These are phyloP conservation scores for Claviceps africana DNA, from an alignment of 2,329 filamentous ascomycete species.

Conservation along the genomic window DNA sequence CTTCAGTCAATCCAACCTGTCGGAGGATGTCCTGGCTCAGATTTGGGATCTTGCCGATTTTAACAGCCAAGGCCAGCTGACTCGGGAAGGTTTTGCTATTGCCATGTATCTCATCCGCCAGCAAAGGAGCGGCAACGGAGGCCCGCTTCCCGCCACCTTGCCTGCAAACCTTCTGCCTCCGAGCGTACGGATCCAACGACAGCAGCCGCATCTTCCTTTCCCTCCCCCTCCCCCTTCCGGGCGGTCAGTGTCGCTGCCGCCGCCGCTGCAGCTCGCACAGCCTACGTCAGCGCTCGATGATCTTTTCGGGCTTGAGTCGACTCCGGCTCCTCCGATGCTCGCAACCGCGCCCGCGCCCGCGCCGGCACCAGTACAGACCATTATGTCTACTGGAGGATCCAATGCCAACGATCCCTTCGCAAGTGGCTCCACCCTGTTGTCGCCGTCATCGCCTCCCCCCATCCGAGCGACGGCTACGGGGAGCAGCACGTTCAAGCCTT, in stretches of 20 bases:
- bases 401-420: conserved; percentile 49
- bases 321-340: conserved; percentile 23
- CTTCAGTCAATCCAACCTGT: conserved; percentile 79
- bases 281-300: conserved; percentile 83
- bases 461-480: conserved; percentile 32
- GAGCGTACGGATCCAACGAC: conserved; percentile 53
- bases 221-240: conserved; percentile 27
- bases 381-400: conserved; percentile 64
- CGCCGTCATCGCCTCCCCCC: conserved; percentile 42
- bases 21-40: conserved; percentile 78
- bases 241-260: conserved; percentile 30
- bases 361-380: conserved; percentile 44
- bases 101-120: conserved; percentile 95
- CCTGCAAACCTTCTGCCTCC: conserved; percentile 76
- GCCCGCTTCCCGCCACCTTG: conserved; percentile 57
- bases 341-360: conserved; percentile 26
- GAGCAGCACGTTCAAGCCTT: conserved; percentile 64
- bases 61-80: conserved; percentile 74
- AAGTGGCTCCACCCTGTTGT: conserved; percentile 30
- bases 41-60: conserved; percentile 98
- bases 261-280: conserved; percentile 18
- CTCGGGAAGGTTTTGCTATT: conserved; percentile 83
- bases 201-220: conserved; percentile 9
- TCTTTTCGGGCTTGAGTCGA: conserved; percentile 73
- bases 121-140: conserved; percentile 56